Evolutionary conservation across 208 protist genomes (phyloP).

Genomic region (Angomonas ambiguus): DNA sequence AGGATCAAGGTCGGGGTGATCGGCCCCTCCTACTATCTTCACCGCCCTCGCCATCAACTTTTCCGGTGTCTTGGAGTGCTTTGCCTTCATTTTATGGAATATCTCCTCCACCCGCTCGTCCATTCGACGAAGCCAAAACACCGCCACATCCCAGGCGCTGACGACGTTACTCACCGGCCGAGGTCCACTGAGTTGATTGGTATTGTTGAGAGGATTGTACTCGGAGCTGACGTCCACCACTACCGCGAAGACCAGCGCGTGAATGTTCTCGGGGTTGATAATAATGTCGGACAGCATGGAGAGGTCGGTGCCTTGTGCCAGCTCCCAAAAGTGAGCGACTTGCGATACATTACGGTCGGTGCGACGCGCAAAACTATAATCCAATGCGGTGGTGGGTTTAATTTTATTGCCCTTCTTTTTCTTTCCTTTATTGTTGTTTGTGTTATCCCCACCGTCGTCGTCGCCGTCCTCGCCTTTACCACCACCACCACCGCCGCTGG

Average conservation of each 20-base stretch:
- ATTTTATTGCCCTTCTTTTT: constrained; percentile 29
- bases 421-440: no score
- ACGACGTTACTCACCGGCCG: constrained; percentile 19
- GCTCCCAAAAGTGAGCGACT: constrained; percentile 89
- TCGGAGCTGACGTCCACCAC: constrained; percentile 69
- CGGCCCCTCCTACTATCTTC: constrained; percentile 51
- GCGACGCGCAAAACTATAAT: constrained; percentile 80
- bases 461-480: background rate
- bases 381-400: constrained; percentile 85
- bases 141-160: constrained; percentile 63
- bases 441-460: background rate
- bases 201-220: background rate
- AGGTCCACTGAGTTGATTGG: background rate
- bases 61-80: constrained; percentile 68
- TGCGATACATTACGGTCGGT: constrained; percentile 73
- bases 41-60: constrained; percentile 68
- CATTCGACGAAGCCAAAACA: constrained; percentile 69
- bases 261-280: constrained; percentile 82
- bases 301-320: constrained; percentile 80
- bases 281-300: constrained; percentile 83
- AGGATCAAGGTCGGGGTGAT: constrained; percentile 70
- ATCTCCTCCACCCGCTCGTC: constrained; percentile 71
- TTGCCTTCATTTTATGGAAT: constrained; percentile 67
- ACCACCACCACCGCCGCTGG: constrained; percentile 16
- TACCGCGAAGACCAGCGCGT: constrained; percentile 59